Evolutionary conservation across 2,329 filamentous ascomycete species (phyloP).

Genomic region (Trichoderma sp.): DNA sequence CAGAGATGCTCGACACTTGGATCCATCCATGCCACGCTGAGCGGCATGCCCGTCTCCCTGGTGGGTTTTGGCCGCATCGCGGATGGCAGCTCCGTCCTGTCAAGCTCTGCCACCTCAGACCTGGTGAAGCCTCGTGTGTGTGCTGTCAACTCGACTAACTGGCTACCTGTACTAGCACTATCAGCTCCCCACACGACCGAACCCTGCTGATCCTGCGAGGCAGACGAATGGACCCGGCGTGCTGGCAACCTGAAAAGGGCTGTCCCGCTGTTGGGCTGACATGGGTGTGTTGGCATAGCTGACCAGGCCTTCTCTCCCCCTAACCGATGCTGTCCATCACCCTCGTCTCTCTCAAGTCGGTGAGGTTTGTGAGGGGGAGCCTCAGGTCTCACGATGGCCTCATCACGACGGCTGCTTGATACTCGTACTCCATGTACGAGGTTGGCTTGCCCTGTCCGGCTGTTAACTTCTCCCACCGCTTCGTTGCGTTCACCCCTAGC

Average conservation of each 20-base stretch:
- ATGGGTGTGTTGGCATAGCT: constrained; percentile 21
- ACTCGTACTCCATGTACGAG: background rate
- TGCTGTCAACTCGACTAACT: constrained; percentile 14
- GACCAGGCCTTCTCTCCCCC: background rate
- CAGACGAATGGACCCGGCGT: constrained; percentile 22
- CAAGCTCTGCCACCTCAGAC: constrained; percentile 18
- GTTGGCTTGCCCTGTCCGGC: background rate
- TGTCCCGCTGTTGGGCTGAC: constrained; percentile 21
- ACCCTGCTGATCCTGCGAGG: constrained; percentile 23
- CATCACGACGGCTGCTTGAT: background rate
- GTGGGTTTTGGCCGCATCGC: constrained; percentile 10
- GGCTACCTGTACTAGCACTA: constrained; percentile 3
- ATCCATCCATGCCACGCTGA: constrained; percentile 15
- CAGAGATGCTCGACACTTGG: constrained; percentile 5
- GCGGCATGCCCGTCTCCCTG: constrained; percentile 8
- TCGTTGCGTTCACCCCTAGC: background rate
- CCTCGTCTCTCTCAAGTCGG: constrained; percentile 10
- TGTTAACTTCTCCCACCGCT: background rate
- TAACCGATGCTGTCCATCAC: background rate
- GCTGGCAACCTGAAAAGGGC: constrained; percentile 22
- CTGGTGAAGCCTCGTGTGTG: background rate
- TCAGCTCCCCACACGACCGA: constrained; percentile 14
- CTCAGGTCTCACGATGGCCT: constrained; percentile 19
- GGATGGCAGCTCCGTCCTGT: constrained; percentile 10
- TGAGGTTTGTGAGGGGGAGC: constrained; percentile 1